A percentile compares a stretch with the other conserved stretches of the same genome.
These are phyloP conservation scores for Entoloma clypeatum DNA, from an alignment of 1,284 basidiomycete genomes.

Conservation along the genomic window DNA sequence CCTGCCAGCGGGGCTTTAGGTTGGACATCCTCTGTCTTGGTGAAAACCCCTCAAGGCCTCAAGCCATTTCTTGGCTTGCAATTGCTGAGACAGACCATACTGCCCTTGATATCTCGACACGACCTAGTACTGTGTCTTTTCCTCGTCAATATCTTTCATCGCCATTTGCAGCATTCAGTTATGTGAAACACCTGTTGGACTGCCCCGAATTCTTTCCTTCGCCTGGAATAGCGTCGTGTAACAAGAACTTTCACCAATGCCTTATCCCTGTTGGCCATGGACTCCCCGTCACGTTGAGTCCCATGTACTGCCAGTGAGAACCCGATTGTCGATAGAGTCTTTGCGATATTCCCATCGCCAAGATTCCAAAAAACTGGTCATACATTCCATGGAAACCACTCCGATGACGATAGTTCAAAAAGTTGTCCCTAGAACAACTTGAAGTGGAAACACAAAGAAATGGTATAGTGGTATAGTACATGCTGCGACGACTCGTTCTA, in stretches of 20 bases:
- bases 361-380: constrained; percentile 6
- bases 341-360: constrained; percentile 8
- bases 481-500: constrained; percentile 1
- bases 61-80: too few relatives aligned
- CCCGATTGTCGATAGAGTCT: constrained; percentile 12
- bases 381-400: constrained; percentile 13
- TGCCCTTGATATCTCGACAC: constrained; percentile 12
- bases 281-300: constrained; percentile 6
- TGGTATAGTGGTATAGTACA: constrained; percentile 11
- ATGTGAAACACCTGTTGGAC: constrained; percentile 8
- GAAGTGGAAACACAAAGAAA: constrained; percentile 14
- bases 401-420: constrained; percentile 9
- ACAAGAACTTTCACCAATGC: constrained; percentile 10
- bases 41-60: too few relatives aligned
- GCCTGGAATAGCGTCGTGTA: constrained; percentile 11
- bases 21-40: too few relatives aligned
- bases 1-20: too few relatives aligned
- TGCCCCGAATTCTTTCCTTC: constrained; percentile 13
- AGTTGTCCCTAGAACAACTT: constrained; percentile 5
- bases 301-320: constrained; percentile 14
- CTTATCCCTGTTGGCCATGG: constrained; percentile 10
- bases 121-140: constrained; percentile 12
- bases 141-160: constrained; percentile 11
- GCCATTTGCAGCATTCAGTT: constrained; percentile 10
- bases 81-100: constrained; percentile 10